phyloP scores from a whole-genome alignment of 2,329 filamentous ascomycete species.

The Cercospora citrullina region DNA sequence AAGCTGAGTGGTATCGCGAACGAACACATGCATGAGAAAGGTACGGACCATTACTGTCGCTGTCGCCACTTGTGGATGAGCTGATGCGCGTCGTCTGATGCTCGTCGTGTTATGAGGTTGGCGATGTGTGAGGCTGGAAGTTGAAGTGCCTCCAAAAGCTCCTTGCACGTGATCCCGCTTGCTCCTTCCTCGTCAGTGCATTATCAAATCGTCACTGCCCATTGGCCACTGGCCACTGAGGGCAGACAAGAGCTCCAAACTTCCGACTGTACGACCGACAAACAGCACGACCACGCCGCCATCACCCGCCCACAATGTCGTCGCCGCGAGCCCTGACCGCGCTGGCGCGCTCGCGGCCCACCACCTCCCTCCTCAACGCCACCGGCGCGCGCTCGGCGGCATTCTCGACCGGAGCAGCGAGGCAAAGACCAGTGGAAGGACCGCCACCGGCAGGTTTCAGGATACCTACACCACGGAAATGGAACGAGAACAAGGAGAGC shows the following conservation, averaged over 20 bases:
- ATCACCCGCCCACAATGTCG: constrained; percentile 46
- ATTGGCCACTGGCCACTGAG: constrained; percentile 1
- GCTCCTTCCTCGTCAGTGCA: constrained; percentile 2
- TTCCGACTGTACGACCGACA: constrained; percentile 3
- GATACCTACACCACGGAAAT: constrained; percentile 68
- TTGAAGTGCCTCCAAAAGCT: not conserved
- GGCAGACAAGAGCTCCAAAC: constrained; percentile 10
- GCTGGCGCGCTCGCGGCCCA: constrained; percentile 49
- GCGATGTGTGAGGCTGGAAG: not conserved
- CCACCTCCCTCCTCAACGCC: constrained; percentile 41
- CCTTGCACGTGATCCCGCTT: not conserved
- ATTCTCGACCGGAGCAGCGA: constrained; percentile 65
- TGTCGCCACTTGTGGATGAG: not conserved
- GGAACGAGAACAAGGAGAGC: constrained; percentile 77
- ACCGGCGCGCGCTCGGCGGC: constrained; percentile 48
- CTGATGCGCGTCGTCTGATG: not conserved
- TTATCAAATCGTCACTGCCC: not conserved
- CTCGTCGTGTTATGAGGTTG: no score
- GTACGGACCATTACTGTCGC: not conserved
- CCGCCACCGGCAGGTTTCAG: constrained; percentile 81
- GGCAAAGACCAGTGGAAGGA: constrained; percentile 62
- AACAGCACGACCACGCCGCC: constrained; percentile 1
- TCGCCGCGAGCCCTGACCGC: constrained; percentile 50
- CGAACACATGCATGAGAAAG: not conserved
- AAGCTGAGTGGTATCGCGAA: not conserved